Base-by-base conservation (phyloP, 345 rosid species). In the Gossypium raimondii region DNA sequence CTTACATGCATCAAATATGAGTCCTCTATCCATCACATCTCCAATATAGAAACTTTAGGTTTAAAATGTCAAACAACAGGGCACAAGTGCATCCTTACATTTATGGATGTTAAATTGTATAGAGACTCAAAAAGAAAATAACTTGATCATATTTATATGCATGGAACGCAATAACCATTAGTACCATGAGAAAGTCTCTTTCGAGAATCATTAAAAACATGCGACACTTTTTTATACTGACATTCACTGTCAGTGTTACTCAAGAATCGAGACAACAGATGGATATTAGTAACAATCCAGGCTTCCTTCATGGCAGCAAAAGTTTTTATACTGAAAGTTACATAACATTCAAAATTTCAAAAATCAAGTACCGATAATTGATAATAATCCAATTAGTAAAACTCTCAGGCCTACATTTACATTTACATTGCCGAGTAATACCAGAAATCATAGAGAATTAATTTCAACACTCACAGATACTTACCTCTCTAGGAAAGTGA, bases 401-500 rank as follows among this genome's bases (percentile, higher is more conserved):
- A 29, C 66, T 25, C 57, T 17, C 7, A 9, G 41, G 13, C 27
- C 58, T 44, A 44, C 17, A 20, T 62, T 14, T 34, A 16, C 27
- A 48, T 17, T 11, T 27, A 61, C 18, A 13, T 29, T 29, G n/a
- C 18, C 44, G 13, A 14, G 43, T 13, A 12, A 27, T 29, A 22
- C 12, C 13, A 74, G 5, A 9, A 43, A 10, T 11, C 29, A 63
- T 34, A 51, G 27, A 64, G 60, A 58, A n/a, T 43, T 14, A 58
- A 24, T 2, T 65, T 47, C 11, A 52, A 22, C 50, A 68, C 67
- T 47, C 7, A 52, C 72, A 58, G 16, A 0, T 9, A 24, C 16
- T 76, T 87, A 95, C 99, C 98, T 95, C 99, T 81, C 86, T 87
- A 14, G 98, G 92, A 81, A 95, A 91, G 86, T 95, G 99, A 76